These are phyloP conservation scores for Termitomyces sp. DNA, from an alignment of 768 basidiomycete species.

Conservation along the genomic window DNA sequence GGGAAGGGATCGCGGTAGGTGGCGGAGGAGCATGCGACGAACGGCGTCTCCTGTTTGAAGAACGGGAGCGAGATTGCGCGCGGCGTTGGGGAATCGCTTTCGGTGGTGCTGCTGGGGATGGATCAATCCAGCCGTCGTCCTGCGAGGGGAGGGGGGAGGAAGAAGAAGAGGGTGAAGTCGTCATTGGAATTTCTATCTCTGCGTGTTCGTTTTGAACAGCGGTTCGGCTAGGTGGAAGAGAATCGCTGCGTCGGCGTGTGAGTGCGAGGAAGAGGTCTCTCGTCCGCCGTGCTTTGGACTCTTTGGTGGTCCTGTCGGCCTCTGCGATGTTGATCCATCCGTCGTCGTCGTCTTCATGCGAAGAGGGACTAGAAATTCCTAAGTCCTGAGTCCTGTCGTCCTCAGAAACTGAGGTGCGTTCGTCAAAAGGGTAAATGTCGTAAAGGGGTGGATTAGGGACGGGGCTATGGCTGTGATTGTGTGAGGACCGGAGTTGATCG, in stretches of 20 bases:
- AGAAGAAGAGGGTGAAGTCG: slow-evolving; percentile 22
- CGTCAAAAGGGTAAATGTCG: slow-evolving; percentile 26
- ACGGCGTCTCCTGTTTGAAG: slow-evolving; percentile 14
- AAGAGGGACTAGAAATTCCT: slow-evolving; percentile 25
- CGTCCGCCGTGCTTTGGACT: slow-evolving; percentile 34
- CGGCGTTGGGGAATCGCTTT: slow-evolving; percentile 4
- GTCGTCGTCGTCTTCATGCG: slow-evolving; percentile 37
- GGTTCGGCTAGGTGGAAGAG: slow-evolving; percentile 25
- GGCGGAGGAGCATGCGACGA: slow-evolving; percentile 14
- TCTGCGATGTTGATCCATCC: slow-evolving; percentile 41
- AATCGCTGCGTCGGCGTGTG: slow-evolving; percentile 37
- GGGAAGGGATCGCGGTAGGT: background rate
- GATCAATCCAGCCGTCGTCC: slow-evolving; percentile 40
- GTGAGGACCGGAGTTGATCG: slow-evolving; percentile 44
- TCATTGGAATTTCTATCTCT: slow-evolving; percentile 7
- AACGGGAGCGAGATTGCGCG: slow-evolving; percentile 13
- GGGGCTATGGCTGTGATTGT: slow-evolving; percentile 24
- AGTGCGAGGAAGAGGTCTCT: slow-evolving; percentile 41
- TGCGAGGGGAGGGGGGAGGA: slow-evolving; percentile 22
- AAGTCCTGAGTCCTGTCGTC: slow-evolving; percentile 31
- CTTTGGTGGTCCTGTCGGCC: slow-evolving; percentile 15
- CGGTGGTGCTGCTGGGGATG: slow-evolving; percentile 1
- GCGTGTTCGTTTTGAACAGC: slow-evolving; percentile 10
- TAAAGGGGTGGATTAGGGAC: slow-evolving; percentile 31
- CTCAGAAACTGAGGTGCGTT: slow-evolving; percentile 36